Evolutionary conservation across 2,329 filamentous ascomycete genomes (phyloP), one percentile per base, ranked within the genome.

Genomic region (Colletotrichum melonis): DNA sequence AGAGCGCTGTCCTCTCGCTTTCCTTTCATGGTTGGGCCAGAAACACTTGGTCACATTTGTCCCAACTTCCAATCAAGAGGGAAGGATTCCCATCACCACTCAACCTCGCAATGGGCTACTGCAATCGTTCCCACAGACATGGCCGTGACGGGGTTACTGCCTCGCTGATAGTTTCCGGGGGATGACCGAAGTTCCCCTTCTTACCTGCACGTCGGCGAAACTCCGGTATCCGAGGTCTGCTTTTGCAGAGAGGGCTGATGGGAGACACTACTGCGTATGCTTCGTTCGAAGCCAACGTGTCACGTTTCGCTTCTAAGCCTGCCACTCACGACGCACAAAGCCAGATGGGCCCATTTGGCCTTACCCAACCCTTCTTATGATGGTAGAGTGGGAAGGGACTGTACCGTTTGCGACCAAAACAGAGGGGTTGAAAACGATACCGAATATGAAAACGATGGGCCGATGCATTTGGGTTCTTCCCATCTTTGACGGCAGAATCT

Each of bases 401-500:
- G 16, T 55, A 64, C 67, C 64, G 70, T 60, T 73, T 73, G 70
- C 70, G 59, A 70, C 60, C 32, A 16, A 35, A 73, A 56, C 70
- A 46, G 64, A 60, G 26, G 11, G 49, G 69, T 55, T 24, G 42
- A 35, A 19, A n/a, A 35, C 46, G 35, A 55, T 30, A 8, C 12
- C 55, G n/a, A 26, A 22, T 4, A 69, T 35, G 70, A 64, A 73
- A 69, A 60, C 70, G 67, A 60, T 35, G 14, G 28, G 7, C 22
- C 14, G 11, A 52, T 46, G n/a, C 42, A n/a, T 22, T 24, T 16
- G 12, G 11, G 38, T 19, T 32, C 24, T n/a, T 42, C 24, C 42
- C 42, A 12, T 56, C 46, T 8, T 54, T 26, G 16, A 62, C 30
- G 19, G 49, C 24, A 62, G 16, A 16, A 32, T 42, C 9, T 46